Conservation (phyloP, 768 basidiomycete species). For the Dioszegia hungarica region DNA sequence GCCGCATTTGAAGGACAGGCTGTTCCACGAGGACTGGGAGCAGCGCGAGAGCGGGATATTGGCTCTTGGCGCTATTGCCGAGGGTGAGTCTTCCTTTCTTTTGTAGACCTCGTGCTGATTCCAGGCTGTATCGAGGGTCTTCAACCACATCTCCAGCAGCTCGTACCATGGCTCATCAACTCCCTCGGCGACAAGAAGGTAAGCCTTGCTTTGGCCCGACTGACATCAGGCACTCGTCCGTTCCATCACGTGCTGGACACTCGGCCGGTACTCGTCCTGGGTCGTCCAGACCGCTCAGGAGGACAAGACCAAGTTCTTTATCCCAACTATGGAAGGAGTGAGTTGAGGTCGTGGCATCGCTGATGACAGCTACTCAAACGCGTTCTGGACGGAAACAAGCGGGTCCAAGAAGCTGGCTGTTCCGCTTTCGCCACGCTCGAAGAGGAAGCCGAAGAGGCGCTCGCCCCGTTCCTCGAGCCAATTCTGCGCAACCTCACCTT, state of each 20-base stretch:
- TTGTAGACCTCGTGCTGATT: constrained; percentile 5
- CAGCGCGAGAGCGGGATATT: constrained; percentile 92
- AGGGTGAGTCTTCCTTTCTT: constrained; percentile 59
- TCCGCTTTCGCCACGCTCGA: constrained; percentile 97
- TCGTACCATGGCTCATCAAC: constrained; percentile 87
- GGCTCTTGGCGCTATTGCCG: constrained; percentile 95
- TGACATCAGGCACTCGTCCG: constrained; percentile 76
- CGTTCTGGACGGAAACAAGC: constrained; percentile 97
- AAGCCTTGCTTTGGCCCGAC: constrained; percentile 15
- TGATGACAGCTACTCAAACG: constrained; percentile 76
- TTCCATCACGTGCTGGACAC: constrained; percentile 98
- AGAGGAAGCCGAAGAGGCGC: constrained; percentile 86
- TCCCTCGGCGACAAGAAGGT: constrained; percentile 90
- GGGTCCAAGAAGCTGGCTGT: constrained; percentile 98
- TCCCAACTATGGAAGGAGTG: constrained; percentile 98
- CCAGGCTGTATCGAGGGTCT: constrained; percentile 93
- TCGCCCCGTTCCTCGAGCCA: constrained; percentile 90
- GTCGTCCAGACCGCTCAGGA: constrained; percentile 69
- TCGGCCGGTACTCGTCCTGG: constrained; percentile 98
- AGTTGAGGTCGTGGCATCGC: constrained; percentile 35
- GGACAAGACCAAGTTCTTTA: constrained; percentile 83
- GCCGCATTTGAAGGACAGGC: constrained; percentile 81
- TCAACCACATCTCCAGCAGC: constrained; percentile 86
- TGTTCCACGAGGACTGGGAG: constrained; percentile 89
- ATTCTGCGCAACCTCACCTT: constrained; percentile 90